Evolutionary conservation across 352 stramenopile genomes (phyloP).

Genomic region (Globisporangium parvum): DNA sequence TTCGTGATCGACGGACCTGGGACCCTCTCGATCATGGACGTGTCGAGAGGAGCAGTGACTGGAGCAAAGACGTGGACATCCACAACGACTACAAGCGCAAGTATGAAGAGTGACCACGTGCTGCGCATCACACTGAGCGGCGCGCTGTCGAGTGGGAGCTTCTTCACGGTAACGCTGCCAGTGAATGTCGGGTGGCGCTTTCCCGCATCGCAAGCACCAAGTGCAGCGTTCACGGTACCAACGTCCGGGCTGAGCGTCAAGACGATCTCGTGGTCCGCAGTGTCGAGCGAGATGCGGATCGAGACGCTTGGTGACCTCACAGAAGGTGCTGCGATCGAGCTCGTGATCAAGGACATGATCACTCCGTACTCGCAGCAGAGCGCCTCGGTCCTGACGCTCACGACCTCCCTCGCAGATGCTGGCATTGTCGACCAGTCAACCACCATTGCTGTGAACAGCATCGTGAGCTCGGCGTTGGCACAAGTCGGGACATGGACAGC

Average conservation of each 20-base stretch:
- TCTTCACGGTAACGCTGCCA: slow-evolving; percentile 30
- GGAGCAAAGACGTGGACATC: slow-evolving; percentile 33
- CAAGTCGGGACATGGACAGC: slow-evolving; percentile 29
- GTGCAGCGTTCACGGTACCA: slow-evolving; percentile 28
- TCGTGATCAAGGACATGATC: slow-evolving; percentile 42
- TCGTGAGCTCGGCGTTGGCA: slow-evolving; percentile 23
- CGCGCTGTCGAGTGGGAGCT: slow-evolving; percentile 43
- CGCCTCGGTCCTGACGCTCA: slow-evolving; percentile 18
- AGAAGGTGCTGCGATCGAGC: slow-evolving; percentile 26
- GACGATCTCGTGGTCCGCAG: slow-evolving; percentile 24
- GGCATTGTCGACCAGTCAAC: slow-evolving; percentile 44
- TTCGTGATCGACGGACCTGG: slow-evolving; percentile 43
- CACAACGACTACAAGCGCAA: slow-evolving; percentile 33
- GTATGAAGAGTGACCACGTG: slow-evolving; percentile 47
- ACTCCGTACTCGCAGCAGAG: slow-evolving; percentile 38
- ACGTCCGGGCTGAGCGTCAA: slow-evolving; percentile 24
- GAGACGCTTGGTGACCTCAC: slow-evolving; percentile 31
- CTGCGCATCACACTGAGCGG: slow-evolving; percentile 38
- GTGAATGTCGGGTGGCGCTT: slow-evolving; percentile 32
- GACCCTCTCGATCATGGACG: slow-evolving; percentile 32
- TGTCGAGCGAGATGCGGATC: slow-evolving; percentile 22
- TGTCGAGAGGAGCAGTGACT: slow-evolving; percentile 25
- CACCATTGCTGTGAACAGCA: slow-evolving; percentile 35
- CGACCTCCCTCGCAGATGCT: slow-evolving; percentile 30
- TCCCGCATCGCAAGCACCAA: slow-evolving; percentile 4